Evolutionary conservation across 139 green algal species (phyloP).

Genomic region (Volvox reticuliferus): DNA sequence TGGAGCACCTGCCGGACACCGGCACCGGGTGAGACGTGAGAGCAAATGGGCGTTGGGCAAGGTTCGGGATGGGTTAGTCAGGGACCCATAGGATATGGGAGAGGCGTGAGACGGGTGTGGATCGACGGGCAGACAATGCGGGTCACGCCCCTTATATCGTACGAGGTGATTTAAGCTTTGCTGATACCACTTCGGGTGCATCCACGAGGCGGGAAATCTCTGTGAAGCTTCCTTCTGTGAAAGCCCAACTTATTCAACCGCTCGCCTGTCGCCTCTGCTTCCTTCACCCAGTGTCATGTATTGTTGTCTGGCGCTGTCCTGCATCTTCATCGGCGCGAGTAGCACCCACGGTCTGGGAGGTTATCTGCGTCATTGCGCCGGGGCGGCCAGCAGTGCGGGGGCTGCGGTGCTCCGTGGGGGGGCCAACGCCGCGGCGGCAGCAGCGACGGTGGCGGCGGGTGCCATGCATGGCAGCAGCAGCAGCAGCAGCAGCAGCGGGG

Average conservation of each 20-base stretch:
- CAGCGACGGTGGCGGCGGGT: conserved; percentile 1
- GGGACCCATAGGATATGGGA: neutral
- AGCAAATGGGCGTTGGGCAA: neutral
- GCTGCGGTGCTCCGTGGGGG: neutral
- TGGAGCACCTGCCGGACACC: conserved; percentile 67
- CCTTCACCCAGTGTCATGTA: conserved; percentile 72
- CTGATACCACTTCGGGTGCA: too few species aligned
- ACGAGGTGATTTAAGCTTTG: too few species aligned
- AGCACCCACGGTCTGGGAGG: conserved; percentile 86
- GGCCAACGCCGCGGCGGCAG: neutral
- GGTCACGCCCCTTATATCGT: too few species aligned
- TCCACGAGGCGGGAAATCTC: too few species aligned
- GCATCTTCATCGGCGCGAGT: conserved; percentile 76
- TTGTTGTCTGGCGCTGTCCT: conserved; percentile 76
- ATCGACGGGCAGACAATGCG: neutral
- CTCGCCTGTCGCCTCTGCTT: neutral
- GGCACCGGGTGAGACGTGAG: conserved; percentile 39
- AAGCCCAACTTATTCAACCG: neutral
- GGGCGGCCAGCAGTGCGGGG: neutral
- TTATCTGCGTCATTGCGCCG: conserved; percentile 62
- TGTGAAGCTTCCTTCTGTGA: too few species aligned
- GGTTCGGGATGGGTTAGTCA: neutral
- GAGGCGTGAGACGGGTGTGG: neutral
- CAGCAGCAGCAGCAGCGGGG: neutral
- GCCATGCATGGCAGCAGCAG: neutral